A percentile compares a stretch with the other conserved stretches of the same genome.
phyloP scores from a whole-genome alignment of 176 grass and related monocot species.

The Aegilops tauschii region DNA sequence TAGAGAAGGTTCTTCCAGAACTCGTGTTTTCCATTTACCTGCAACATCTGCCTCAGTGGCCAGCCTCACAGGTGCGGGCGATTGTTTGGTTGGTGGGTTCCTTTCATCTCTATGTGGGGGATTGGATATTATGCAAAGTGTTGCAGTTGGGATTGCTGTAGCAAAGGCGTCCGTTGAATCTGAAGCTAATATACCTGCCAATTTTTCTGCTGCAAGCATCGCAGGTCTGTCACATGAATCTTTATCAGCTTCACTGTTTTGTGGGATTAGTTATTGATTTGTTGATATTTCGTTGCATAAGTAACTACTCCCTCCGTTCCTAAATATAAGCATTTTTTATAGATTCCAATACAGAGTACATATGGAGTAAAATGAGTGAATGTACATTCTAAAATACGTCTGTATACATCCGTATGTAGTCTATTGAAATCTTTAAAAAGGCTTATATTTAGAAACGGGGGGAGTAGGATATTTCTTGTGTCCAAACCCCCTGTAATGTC shows the following conservation, averaged over 20 bases:
- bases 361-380: too few relatives aligned
- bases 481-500: background rate
- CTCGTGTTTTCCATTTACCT: constrained; percentile 74
- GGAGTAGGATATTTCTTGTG: background rate
- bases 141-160: constrained; percentile 66
- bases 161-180: constrained; percentile 86
- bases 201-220: constrained; percentile 44
- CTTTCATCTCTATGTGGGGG: constrained; percentile 68
- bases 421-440: too few relatives aligned
- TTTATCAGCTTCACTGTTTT: background rate
- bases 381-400: too few relatives aligned
- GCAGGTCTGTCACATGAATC: constrained; percentile 46
- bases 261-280: background rate
- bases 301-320: background rate
- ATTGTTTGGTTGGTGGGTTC: constrained; percentile 86
- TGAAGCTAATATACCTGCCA: constrained; percentile 68
- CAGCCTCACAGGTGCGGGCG: constrained; percentile 80
- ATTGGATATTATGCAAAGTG: constrained; percentile 65
- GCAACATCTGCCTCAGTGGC: constrained; percentile 64
- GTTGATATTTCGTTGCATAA: background rate
- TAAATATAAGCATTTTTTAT: too few relatives aligned
- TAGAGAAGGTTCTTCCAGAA: constrained; percentile 43
- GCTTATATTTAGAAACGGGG: too few relatives aligned
- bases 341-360: too few relatives aligned
- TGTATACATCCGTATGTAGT: too few relatives aligned